A percentile compares a stretch with the other conserved stretches of the same genome.
phyloP scores from a whole-genome alignment of 768 basidiomycete genomes.

The Pisolithus microcarpus region DNA sequence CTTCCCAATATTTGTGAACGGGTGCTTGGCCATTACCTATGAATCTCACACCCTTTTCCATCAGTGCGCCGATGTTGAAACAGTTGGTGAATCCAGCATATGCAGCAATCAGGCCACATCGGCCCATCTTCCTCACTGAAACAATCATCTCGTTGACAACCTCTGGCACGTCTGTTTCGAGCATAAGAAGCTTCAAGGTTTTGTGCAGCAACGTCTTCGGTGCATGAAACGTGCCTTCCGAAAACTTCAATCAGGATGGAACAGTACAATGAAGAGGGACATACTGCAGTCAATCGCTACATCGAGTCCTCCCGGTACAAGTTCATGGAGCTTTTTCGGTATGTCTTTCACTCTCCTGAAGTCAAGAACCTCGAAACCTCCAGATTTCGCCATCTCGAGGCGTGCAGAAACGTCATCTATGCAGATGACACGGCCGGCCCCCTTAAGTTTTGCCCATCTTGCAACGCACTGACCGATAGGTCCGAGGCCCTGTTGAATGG shows the following conservation, averaged over 20 bases:
- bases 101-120: slow-evolving; percentile 58
- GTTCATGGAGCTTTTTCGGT: slow-evolving; percentile 47
- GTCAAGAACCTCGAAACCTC: slow-evolving; percentile 53
- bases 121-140: slow-evolving; percentile 48
- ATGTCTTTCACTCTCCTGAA: slow-evolving; percentile 44
- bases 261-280: slow-evolving; percentile 10
- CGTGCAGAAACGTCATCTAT: slow-evolving; percentile 56
- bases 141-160: slow-evolving; percentile 47
- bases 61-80: slow-evolving; percentile 64
- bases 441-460: slow-evolving; percentile 58
- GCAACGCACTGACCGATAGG: slow-evolving; percentile 59
- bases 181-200: slow-evolving; percentile 60
- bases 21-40: slow-evolving; percentile 75
- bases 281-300: slow-evolving; percentile 48
- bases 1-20: slow-evolving; percentile 67
- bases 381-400: slow-evolving; percentile 39
- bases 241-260: neutral
- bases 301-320: slow-evolving; percentile 60
- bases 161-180: slow-evolving; percentile 70
- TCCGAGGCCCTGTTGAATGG: slow-evolving; percentile 43
- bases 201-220: slow-evolving; percentile 61
- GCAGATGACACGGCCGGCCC: slow-evolving; percentile 61
- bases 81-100: slow-evolving; percentile 64
- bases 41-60: slow-evolving; percentile 69
- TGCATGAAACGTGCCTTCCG: slow-evolving; percentile 56